Conservation (phyloP, 2,329 filamentous ascomycete species). For the Coniochaeta hoffmannii region DNA sequence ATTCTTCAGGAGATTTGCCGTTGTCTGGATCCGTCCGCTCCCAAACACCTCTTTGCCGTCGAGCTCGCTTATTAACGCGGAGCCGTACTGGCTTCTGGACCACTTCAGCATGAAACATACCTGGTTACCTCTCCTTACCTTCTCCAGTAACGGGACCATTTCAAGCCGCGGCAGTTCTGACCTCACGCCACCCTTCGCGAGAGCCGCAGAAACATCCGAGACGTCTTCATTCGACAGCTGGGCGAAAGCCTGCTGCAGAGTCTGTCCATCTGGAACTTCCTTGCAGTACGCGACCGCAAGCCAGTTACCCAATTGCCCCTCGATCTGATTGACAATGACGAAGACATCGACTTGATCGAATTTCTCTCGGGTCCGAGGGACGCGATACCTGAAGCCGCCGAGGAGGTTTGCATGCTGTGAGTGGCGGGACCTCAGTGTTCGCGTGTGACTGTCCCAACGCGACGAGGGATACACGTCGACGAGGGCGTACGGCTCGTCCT, state of each 20-base stretch:
- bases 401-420: neutral
- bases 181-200: neutral
- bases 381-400: neutral
- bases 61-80: neutral
- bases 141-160: neutral
- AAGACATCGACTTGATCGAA: neutral
- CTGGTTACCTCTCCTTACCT: neutral
- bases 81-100: neutral
- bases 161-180: neutral
- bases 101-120: neutral
- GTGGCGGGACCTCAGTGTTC: neutral
- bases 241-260: neutral
- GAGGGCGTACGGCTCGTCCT: neutral
- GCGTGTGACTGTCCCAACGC: neutral
- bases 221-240: neutral
- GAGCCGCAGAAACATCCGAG: neutral
- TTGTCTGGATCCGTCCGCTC: neutral
- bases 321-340: neutral
- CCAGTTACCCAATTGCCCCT: neutral
- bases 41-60: neutral
- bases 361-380: neutral
- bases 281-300: neutral
- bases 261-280: neutral
- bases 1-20: neutral
- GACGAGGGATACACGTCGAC: neutral